Evolutionary conservation across 495 filamentous ascomycete species (phyloP).

Genomic region (Chaetomium cochliodes): DNA sequence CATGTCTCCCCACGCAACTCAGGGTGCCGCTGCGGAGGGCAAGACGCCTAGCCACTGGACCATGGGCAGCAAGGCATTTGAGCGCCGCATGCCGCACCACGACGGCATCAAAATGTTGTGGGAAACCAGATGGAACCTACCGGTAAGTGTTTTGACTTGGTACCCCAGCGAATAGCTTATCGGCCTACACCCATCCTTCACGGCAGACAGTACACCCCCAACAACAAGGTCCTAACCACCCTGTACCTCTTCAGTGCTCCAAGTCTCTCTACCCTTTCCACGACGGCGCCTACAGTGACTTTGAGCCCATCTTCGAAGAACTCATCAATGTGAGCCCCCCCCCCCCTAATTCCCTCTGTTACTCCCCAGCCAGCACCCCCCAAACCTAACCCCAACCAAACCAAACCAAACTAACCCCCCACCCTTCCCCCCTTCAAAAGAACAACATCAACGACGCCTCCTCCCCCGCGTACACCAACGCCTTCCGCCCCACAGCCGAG

Average conservation of each 20-base stretch:
- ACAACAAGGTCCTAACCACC: background rate
- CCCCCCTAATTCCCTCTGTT: background rate
- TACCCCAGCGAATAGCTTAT: background rate
- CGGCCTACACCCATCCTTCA: background rate
- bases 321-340: slow-evolving; percentile 52
- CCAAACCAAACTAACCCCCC: background rate
- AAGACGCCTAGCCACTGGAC: slow-evolving; percentile 30
- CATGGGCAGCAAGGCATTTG: slow-evolving; percentile 44
- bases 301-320: slow-evolving; percentile 66
- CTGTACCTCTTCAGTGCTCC: slow-evolving; percentile 42
- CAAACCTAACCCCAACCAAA: background rate
- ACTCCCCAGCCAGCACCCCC: background rate
- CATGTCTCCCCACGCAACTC: slow-evolving; percentile 32
- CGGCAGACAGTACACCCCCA: background rate
- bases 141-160: slow-evolving; percentile 43
- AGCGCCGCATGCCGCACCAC: slow-evolving; percentile 58
- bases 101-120: slow-evolving; percentile 70
- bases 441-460: slow-evolving; percentile 62
- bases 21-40: background rate
- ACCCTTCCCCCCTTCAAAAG: slow-evolving; percentile 28
- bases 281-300: slow-evolving; percentile 67
- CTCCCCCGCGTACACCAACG: slow-evolving; percentile 60
- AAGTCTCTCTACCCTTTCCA: slow-evolving; percentile 77
- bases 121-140: slow-evolving; percentile 78
- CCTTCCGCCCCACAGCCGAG: slow-evolving; percentile 60